A percentile compares a stretch with the other conserved stretches of the same genome.
These are phyloP conservation scores for Botryotinia calthae DNA, from an alignment of 2,329 filamentous ascomycete species.

Conservation along the genomic window DNA sequence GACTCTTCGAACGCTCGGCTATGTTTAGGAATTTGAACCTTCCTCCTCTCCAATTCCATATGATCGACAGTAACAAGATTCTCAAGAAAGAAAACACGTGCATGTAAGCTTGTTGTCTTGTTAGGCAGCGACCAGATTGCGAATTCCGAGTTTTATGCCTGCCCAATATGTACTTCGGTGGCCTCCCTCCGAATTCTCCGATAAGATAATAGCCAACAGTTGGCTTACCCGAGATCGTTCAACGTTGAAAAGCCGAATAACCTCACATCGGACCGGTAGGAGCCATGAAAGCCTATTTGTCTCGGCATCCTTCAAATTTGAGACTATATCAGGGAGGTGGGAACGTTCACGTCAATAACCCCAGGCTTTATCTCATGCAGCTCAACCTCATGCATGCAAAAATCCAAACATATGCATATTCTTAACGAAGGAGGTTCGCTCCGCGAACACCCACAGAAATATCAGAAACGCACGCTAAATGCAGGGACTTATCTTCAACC, in stretches of 20 bases:
- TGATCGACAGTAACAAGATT: neutral
- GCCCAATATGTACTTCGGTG: neutral
- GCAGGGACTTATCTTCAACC: neutral
- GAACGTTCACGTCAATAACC: neutral
- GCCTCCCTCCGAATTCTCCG: neutral
- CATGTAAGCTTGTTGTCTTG: neutral
- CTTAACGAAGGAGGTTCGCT: neutral
- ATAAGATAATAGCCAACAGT: neutral
- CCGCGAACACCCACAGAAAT: slow-evolving; percentile 2
- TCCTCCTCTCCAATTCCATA: neutral
- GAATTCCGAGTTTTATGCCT: neutral
- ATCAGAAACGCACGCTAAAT: neutral
- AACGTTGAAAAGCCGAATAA: neutral
- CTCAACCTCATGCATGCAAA: slow-evolving; percentile 1
- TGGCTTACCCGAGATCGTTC: neutral
- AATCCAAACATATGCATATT: neutral
- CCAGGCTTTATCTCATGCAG: neutral
- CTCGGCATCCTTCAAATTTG: neutral
- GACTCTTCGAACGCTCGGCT: neutral
- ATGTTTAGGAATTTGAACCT: neutral
- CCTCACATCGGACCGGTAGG: neutral
- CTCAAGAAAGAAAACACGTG: neutral
- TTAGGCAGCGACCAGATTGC: neutral
- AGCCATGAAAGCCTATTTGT: neutral
- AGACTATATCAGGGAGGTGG: neutral